phyloP scores from a whole-genome alignment of 192 early-diverging fungal genomes.

The Umbelopsis sp. region DNA sequence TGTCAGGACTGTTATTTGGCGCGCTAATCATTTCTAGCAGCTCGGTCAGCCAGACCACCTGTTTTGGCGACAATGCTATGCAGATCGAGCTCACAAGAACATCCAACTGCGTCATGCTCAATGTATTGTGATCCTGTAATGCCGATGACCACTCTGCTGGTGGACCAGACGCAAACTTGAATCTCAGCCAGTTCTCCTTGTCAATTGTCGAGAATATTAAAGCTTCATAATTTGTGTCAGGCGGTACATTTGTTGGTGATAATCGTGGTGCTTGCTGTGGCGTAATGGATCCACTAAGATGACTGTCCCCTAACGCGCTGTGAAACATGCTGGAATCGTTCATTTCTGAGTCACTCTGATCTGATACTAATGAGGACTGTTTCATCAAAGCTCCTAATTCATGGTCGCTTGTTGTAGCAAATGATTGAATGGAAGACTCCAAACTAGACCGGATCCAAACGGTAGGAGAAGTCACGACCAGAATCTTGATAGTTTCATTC shows the following conservation, averaged over 20 bases:
- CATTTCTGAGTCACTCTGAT: background rate
- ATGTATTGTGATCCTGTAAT: conserved; percentile 5
- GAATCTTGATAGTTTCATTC: conserved; percentile 51
- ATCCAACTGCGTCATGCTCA: conserved; percentile 42
- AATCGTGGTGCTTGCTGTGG: background rate
- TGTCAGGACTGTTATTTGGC: background rate
- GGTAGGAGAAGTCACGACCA: conserved; percentile 49
- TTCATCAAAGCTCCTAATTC: background rate
- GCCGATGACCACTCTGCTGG: conserved; percentile 5
- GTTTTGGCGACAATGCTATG: conserved; percentile 41
- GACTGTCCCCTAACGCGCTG: conserved; percentile 5
- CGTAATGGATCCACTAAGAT: conserved; percentile 26
- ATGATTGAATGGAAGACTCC: conserved; percentile 1
- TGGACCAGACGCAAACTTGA: conserved; percentile 45
- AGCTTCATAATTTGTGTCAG: conserved; percentile 34
- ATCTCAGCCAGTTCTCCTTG: conserved; percentile 44
- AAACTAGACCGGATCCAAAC: conserved; percentile 48
- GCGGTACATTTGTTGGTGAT: background rate
- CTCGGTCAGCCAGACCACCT: conserved; percentile 47
- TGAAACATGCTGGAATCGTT: conserved; percentile 16
- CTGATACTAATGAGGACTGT: background rate
- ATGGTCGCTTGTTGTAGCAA: background rate
- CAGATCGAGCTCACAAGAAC: conserved; percentile 40
- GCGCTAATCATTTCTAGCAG: conserved; percentile 1
- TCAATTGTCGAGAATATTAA: conserved; percentile 50